These are phyloP conservation scores for Guadua angustifolia DNA, from an alignment of 176 grass and related monocot species.

Conservation along the genomic window DNA sequence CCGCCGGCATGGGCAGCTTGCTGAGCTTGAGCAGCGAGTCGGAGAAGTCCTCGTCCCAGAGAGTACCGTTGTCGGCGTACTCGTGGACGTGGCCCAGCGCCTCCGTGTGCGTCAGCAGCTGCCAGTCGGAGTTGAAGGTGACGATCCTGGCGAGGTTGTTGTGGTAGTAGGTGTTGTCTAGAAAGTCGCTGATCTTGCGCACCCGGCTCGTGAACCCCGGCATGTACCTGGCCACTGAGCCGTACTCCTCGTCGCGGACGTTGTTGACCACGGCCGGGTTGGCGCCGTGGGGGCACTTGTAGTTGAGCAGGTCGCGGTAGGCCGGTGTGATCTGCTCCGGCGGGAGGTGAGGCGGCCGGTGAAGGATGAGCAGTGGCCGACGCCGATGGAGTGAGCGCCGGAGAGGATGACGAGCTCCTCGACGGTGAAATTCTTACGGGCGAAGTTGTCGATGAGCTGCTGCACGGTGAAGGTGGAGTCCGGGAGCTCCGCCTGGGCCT, in stretches of 20 bases:
- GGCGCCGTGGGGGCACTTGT: constrained; percentile 38
- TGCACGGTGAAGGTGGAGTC: constrained; percentile 39
- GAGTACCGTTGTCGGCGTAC: constrained; percentile 40
- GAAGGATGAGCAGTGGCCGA: constrained; percentile 62
- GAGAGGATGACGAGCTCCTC: constrained; percentile 71
- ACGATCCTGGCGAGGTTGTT: constrained; percentile 51
- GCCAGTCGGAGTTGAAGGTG: constrained; percentile 61
- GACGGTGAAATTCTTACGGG: constrained; percentile 52
- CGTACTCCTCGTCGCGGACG: constrained; percentile 37
- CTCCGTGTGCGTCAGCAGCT: constrained; percentile 35
- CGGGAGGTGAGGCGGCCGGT: constrained; percentile 49
- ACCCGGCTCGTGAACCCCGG: constrained; percentile 45
- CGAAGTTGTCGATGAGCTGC: constrained; percentile 46
- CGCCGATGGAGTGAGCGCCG: constrained; percentile 76
- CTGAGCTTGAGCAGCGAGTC: constrained; percentile 65
- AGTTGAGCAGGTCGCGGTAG: constrained; percentile 41
- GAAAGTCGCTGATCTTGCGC: constrained; percentile 31
- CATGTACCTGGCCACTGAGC: constrained; percentile 15
- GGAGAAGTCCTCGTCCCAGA: constrained; percentile 55
- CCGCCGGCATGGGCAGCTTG: constrained; percentile 48
- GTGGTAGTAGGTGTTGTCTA: constrained; percentile 55
- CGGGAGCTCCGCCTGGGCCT: constrained; percentile 58
- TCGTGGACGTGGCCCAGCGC: constrained; percentile 38
- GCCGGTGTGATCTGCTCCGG: constrained; percentile 30
- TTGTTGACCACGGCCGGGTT: constrained; percentile 28